Evolutionary conservation across 2,329 filamentous ascomycete genomes (phyloP), one percentile per base, ranked within the genome.

Genomic region (Botrytis fragariae): DNA sequence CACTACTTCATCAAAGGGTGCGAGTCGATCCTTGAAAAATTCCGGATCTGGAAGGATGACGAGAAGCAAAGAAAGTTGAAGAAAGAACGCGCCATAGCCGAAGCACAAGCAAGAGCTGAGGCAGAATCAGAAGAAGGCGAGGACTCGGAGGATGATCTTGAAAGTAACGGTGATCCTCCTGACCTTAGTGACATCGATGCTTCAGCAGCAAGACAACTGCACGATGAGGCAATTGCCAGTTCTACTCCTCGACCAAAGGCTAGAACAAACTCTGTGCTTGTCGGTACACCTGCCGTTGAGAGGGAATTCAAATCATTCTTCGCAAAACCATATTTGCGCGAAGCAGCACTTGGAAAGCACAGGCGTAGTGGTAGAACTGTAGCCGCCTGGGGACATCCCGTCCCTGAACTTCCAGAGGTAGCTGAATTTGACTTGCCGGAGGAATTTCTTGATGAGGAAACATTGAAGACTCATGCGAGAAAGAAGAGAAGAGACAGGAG

Each of bases 281-380:
- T 78, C 63, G 37, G 78, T 54, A 73, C 67, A 77, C 60, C 70
- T 37, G 81, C 71, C 78, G 82, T 72, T 80, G 84, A 45, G 81
- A 88, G 86, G 73, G 91, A 93, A 54, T 94, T 98, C 80, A 92
- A 86, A n/a, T 97, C 93, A 0, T 98, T 98, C 84, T 98, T 94
- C 81, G 82, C 87, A 29, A 90, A 88, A 57, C 78, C 79, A 37
- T 91, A 97, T 79, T 87, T 95, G 74, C 91, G 95, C 39, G 93
- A 94, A 35, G 89, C 90, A 10, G 94, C 95, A 16, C 83, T 97
- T n/a, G 91, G 89, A 75, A 90, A 89, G 77, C 86, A 89, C 67
- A 87, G 94, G 54, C 89, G 93, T 70, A 89, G 90, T 68, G 89
- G 90, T 61, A 87, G 93, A 68, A 92, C 88, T 69, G 86, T 91